Evolutionary conservation across 2,329 filamentous ascomycete genomes (phyloP), one percentile per base, ranked within the genome.

Genomic region (Aspergillus udagawae): DNA sequence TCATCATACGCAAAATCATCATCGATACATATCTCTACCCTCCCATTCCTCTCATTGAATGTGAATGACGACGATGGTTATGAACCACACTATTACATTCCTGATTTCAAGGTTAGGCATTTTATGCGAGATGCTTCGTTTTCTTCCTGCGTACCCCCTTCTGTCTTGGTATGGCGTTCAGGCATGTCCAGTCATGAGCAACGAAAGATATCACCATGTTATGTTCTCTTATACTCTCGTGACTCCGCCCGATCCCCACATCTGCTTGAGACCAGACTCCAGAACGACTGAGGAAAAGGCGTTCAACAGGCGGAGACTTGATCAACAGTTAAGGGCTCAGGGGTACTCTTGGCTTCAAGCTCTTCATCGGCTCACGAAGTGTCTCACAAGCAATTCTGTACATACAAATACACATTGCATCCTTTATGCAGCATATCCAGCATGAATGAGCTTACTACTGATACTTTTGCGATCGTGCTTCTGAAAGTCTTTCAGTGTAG

Each of bases 181-280:
- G 44, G 51, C 51, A 54, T 44, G 55, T 55, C 55, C 51, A 35
- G 52, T 59, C 35, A 58, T 47, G 60, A 63, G 60, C 49, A 52
- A 62, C 51, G 60, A 61, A 60, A 57, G 55, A 58, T 63, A 45
- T 47, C 52, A 55, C 55, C 57, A 60, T 59, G 41, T 56, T 47
- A 27, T 54, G 23, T 51, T 52, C 42, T 45, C 49, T 47, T 54
- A 27, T 8, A 17, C 25, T 51, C 29, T 45, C 29, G 29, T 41
- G 23, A 32, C 32, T 53, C 32, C 51, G 23, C 25, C 10, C 38
- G 23, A 20, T 44, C 38, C 27, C 23, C 38, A 38, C 10, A 27
- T 23, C 44, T 17, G 44, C 21, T 23, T 2, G 42, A 23, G 21
- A 27, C 12, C 32, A 17, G 32, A 17, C 14, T 38, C 32, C 32